phyloP scores from a whole-genome alignment of 257 asterid species.

The Handroanthus guayacan region DNA sequence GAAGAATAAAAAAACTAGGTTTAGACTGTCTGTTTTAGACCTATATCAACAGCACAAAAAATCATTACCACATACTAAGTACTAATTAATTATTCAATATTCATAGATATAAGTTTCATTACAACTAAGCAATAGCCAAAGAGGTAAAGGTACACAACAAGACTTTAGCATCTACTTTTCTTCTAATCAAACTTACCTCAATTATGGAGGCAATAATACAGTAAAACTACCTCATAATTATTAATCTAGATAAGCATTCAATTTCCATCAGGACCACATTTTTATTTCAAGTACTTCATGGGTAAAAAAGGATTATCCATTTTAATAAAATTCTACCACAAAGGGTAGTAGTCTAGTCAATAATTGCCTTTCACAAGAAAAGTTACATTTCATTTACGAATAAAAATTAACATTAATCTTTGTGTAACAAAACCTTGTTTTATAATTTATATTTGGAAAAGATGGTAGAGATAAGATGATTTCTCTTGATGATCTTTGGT shows the following conservation, averaged over 20 bases:
- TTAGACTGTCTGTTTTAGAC: conserved; percentile 30
- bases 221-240: conserved; percentile 40
- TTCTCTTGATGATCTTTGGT: no score
- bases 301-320: background rate
- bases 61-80: conserved; percentile 29
- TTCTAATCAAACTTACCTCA: conserved; percentile 34
- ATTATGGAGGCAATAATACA: conserved; percentile 47
- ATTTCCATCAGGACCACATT: conserved; percentile 43
- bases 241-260: conserved; percentile 41
- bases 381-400: no score
- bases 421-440: no score
- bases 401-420: no score
- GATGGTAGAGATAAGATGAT: no score
- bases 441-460: no score
- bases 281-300: conserved; percentile 7
- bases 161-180: conserved; percentile 29
- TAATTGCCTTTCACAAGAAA: no score
- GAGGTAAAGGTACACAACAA: background rate
- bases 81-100: conserved; percentile 9
- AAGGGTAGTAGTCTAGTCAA: no score
- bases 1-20: conserved; percentile 5
- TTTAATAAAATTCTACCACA: no score
- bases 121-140: conserved; percentile 26
- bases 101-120: conserved; percentile 14
- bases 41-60: conserved; percentile 17